These are phyloP conservation scores for Talaromyces amestolkiae DNA, from an alignment of 2,329 filamentous ascomycete genomes.

Conservation along the genomic window DNA sequence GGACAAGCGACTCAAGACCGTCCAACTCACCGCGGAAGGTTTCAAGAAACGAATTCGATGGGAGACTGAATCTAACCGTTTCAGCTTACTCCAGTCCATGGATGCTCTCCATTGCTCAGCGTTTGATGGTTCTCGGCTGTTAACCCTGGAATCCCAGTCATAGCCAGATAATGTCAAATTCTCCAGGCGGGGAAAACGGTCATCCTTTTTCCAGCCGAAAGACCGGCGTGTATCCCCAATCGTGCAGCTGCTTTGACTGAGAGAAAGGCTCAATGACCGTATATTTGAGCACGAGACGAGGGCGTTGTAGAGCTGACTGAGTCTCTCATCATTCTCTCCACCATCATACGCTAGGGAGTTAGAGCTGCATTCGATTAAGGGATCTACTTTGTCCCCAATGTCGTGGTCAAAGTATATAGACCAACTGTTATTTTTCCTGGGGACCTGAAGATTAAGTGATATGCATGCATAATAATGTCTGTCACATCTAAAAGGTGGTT, in stretches of 20 bases:
- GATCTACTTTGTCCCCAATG: not conserved
- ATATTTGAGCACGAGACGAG: slow-evolving; percentile 2
- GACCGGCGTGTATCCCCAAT: slow-evolving; percentile 3
- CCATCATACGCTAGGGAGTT: slow-evolving; percentile 7
- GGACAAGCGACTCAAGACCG: slow-evolving; percentile 9
- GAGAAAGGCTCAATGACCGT: not conserved
- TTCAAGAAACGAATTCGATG: slow-evolving; percentile 6
- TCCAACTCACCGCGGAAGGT: slow-evolving; percentile 7
- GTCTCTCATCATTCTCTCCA: slow-evolving; percentile 4
- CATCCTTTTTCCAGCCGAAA: not conserved
- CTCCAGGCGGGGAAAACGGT: not conserved
- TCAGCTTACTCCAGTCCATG: slow-evolving; percentile 6
- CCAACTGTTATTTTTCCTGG: slow-evolving; percentile 2
- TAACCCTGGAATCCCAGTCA: slow-evolving; percentile 1
- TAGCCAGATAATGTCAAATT: slow-evolving; percentile 6
- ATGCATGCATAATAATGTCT: not conserved
- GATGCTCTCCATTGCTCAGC: slow-evolving; percentile 3
- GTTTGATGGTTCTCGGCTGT: not conserved
- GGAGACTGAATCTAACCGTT: slow-evolving; percentile 4
- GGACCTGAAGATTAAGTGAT: not conserved
- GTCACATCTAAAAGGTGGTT: not conserved
- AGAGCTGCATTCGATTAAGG: not conserved
- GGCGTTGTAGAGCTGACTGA: slow-evolving; percentile 3
- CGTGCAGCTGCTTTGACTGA: not conserved
- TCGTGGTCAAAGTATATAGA: not conserved